Evolutionary conservation across 1,284 basidiomycete species (phyloP).

Genomic region (Puccinia polysora): DNA sequence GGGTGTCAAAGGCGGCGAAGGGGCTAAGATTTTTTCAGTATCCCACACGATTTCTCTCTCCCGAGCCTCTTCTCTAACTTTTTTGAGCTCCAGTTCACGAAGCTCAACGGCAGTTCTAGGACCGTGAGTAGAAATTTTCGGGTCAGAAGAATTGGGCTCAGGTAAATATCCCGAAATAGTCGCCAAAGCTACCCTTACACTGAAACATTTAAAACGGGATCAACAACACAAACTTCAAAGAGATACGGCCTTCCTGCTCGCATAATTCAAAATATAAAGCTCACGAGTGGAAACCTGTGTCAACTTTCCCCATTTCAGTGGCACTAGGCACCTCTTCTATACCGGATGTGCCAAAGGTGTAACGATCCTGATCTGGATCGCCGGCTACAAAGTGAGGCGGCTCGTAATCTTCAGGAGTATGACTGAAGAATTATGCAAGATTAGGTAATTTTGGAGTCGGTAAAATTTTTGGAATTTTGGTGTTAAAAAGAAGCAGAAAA

Average conservation of each 20-base stretch:
- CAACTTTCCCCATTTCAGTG: constrained; percentile 41
- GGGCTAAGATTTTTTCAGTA: constrained; percentile 17
- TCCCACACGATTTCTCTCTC: constrained; percentile 25
- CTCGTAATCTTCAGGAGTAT: constrained; percentile 31
- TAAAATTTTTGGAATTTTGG: neutral
- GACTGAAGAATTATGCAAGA: neutral
- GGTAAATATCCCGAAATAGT: constrained; percentile 40
- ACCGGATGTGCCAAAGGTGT: constrained; percentile 30
- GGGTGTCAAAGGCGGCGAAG: constrained; percentile 8
- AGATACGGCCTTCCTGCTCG: neutral
- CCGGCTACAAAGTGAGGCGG: constrained; percentile 38
- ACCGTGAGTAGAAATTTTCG: neutral
- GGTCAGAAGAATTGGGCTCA: constrained; percentile 1
- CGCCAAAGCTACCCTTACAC: constrained; percentile 38
- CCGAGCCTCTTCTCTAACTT: constrained; percentile 29
- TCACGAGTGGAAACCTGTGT: constrained; percentile 40
- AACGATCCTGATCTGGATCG: constrained; percentile 36
- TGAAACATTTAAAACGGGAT: neutral
- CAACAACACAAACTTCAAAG: neutral
- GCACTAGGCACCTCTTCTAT: constrained; percentile 37
- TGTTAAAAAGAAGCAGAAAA: neutral
- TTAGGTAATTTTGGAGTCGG: too few species aligned
- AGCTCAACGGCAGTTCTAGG: constrained; percentile 6
- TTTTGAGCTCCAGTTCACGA: constrained; percentile 18
- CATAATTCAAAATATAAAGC: neutral